Evolutionary conservation across 768 basidiomycete species (phyloP), one percentile per base, ranked within the genome.

Genomic region (Tricholoma sp.): DNA sequence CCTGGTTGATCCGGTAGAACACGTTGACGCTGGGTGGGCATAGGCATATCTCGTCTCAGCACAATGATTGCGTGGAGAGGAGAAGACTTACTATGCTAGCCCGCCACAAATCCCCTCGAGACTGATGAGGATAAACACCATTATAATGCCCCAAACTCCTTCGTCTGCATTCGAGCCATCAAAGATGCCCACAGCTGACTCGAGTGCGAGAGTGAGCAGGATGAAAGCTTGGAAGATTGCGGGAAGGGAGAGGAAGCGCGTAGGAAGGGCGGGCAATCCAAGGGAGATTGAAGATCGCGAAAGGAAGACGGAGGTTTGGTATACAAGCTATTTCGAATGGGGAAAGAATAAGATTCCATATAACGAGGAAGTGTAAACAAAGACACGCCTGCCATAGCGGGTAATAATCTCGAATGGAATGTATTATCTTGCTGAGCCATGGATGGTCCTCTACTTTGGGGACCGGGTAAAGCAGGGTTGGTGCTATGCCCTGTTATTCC

Each of bases 61-160:
- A 41, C 56, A 18, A 31, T 31, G 24, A 29, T 27, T 49, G 18
- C 5, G 34, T 53, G 29, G 24, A 57, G 14, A 57, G 57, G 19
- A 45, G 60, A 50, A 57, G 49, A 78, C 89, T 68, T 64, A 92
- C 91, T 97, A 98, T 14, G 92, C 93, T 10, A 89, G 77, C 4
- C 96, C 96, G 29, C 96, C 96, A 61, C 93, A 96, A 45, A 97
- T 77, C 2, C 96, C 96, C 69, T 99, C 96, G 7, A 92, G 59
- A 60, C 88, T 84, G 64, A 99, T 86, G 47, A 97, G 79, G 10
- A 83, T 35, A 66, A 94, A 91, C 2, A 92, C 87, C 19, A 85
- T 65, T 14, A 77, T 64, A 60, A 93, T 83, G 57, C 79, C 85
- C 41, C 77, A 54, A 60, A 69, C 65, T 61, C 74, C 69, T 7